Evolutionary conservation across 2,329 filamentous ascomycete species (phyloP), one percentile per base, ranked within the genome.

Genomic region (Hymenoscyphus fructigenus): DNA sequence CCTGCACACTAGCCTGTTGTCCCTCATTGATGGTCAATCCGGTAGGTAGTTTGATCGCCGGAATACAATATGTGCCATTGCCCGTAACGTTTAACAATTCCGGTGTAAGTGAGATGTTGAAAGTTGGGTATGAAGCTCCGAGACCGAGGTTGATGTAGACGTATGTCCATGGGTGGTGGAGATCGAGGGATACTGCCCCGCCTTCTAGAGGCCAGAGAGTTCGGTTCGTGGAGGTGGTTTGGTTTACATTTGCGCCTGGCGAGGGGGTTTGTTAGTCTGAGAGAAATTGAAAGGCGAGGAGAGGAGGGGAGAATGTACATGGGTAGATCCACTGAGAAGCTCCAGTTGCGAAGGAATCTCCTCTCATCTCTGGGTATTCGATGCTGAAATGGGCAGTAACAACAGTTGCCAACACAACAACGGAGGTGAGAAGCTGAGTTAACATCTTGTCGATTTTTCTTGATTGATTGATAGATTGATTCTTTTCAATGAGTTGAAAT

Each of bases 41-140:
- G 20, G 74, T 71, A 5, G 87, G 86, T 3, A 90, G 77, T 34
- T 78, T 75, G 14, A 93, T 77, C 67, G 82, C 76, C 9, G 86
- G 84, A 14, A 92, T 71, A 77, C 90, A 93, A 72, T 92, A 87
- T 57, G 83, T 81, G 57, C 90, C 88, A 20, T 84, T 78, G 77
- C 73, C 90, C 76, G 78, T 87, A 73, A 76, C 85, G 79, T 81
- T 87, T 77, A 80, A 85, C 78, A 80, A 85, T 78, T 80, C 70
- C 2, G 85, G 85, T 1, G 86, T 84, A 32, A 92, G 81, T 38
- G 87, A 85, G 76, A 89, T 82, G 81, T 90, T 92, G 82, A 88
- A 93, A 76, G 85, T 86, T 72, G 81, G 82, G 57, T 79, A 80
- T 1, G 84, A 76, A 61, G 79, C 78, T 44, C 84, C 84, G 17